Evolutionary conservation across 495 filamentous ascomycete genomes (phyloP), one percentile per base, ranked within the genome.

Genomic region (Cercophora newfieldiana): DNA sequence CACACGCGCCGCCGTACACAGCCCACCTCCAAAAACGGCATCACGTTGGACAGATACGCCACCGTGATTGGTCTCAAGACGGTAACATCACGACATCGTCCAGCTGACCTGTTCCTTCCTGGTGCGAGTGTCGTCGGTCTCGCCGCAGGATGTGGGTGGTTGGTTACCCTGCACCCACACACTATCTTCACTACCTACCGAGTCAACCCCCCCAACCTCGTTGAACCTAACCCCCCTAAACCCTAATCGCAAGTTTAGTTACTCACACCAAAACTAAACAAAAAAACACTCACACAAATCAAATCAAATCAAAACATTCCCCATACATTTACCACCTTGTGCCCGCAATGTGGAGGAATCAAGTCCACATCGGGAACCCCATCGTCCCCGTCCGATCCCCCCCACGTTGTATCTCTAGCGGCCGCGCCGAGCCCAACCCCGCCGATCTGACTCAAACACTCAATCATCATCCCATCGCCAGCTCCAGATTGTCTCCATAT

Each of bases 21-120:
- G n/a, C 31, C 44, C 44, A 22, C 59, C 44, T 22, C 26, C 49
- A 37, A 54, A 25, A 63, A 24, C 19, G 51, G 28, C 26, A 63
- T 54, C 60, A 63, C 61, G 61, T 55, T 63, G 61, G 61, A 55
- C 49, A 56, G 31, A 55, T 10, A 21, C 19, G 21, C 49, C 49
- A 55, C 22, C 21, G 1, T 63, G 61, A 63, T 63, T 63, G 61
- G 61, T 7, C 28, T 21, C 24, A 18, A 10, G 57, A 24, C 14
- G 2, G 21, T 21, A 29, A 21, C 33, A 63, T 55, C 49, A 25
- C 49, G 19, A 24, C 49, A 56, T 55, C 49, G 29, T 16, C 29
- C 50, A 56, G 50, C 49, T 63, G 59, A 62, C 59, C 18, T 31
- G n/a, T 19, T 28, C 57, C 29, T 58, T 19, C 29, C 29, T 33